Conservation (phyloP, 1,284 basidiomycete genomes). For the Rhodotorula mucilaginosa region DNA sequence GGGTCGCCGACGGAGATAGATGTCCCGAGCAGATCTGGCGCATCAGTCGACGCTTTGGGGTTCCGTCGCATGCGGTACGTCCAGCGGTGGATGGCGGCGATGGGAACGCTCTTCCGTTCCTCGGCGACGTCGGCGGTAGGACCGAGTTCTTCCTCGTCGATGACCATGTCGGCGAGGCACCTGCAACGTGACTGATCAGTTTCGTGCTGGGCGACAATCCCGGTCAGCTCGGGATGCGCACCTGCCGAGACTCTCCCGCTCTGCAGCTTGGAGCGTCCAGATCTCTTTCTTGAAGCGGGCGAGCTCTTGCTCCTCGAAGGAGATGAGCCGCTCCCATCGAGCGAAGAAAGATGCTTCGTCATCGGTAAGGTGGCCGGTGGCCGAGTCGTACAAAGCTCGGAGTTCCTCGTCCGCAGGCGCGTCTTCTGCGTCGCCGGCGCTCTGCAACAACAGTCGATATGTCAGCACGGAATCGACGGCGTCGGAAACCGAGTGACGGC, state of each 20-base stretch:
- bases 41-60: not conserved
- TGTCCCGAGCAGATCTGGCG: conserved; percentile 66
- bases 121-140: conserved; percentile 26
- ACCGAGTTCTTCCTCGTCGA: conserved; percentile 51
- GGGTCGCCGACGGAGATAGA: conserved; percentile 77
- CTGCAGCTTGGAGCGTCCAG: conserved; percentile 82
- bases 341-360: conserved; percentile 76
- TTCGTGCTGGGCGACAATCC: not conserved
- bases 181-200: conserved; percentile 32
- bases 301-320: conserved; percentile 84
- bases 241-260: conserved; percentile 74
- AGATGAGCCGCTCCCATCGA: conserved; percentile 83
- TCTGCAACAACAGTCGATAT: conserved; percentile 52
- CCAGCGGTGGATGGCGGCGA: conserved; percentile 53
- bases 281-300: conserved; percentile 80
- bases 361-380: conserved; percentile 74
- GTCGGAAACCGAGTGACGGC: conserved; percentile 32
- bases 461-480: not conserved
- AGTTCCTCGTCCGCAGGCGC: conserved; percentile 55
- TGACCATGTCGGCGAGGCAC: conserved; percentile 72
- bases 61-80: conserved; percentile 62
- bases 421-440: conserved; percentile 61
- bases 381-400: conserved; percentile 69
- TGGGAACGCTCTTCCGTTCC: conserved; percentile 45
- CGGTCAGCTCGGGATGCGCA: conserved; percentile 46